These are phyloP conservation scores for Cnidoscolus chayamansa DNA, from an alignment of 441 rosid genomes.

Conservation along the genomic window DNA sequence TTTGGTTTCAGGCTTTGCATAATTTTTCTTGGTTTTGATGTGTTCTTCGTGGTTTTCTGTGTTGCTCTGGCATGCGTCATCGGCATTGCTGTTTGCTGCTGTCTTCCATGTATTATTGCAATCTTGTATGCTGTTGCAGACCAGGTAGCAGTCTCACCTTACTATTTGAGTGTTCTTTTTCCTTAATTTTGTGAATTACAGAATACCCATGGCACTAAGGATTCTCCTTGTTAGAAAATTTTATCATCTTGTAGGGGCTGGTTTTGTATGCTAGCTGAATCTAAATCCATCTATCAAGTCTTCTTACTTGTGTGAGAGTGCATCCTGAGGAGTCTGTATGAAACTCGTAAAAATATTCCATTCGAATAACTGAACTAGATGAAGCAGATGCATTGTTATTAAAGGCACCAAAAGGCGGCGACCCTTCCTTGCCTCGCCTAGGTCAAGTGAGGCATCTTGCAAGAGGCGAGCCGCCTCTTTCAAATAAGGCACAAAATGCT, in stretches of 20 bases:
- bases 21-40: conserved; percentile 93
- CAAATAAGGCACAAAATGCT: too few relatives aligned
- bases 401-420: too few relatives aligned
- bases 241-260: not conserved
- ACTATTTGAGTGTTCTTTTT: not conserved
- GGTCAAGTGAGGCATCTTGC: too few relatives aligned
- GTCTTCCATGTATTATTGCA: conserved; percentile 97
- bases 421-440: too few relatives aligned
- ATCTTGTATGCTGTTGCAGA: conserved; percentile 93
- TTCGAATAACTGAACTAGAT: not conserved
- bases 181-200: not conserved
- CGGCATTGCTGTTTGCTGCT: conserved; percentile 97
- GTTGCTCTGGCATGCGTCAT: conserved; percentile 94
- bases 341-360: not conserved
- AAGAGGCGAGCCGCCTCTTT: too few relatives aligned
- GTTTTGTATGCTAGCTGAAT: not conserved
- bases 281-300: not conserved
- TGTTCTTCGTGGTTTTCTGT: conserved; percentile 94
- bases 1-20: conserved; percentile 80
- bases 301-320: not conserved
- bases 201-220: conserved; percentile 1
- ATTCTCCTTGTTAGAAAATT: not conserved
- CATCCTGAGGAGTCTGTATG: not conserved
- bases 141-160: conserved; percentile 54
- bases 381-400: not conserved